A percentile compares a stretch with the other conserved stretches of the same genome.
Conservation (phyloP, 768 basidiomycete genomes). For the Suillus alpinus region DNA sequence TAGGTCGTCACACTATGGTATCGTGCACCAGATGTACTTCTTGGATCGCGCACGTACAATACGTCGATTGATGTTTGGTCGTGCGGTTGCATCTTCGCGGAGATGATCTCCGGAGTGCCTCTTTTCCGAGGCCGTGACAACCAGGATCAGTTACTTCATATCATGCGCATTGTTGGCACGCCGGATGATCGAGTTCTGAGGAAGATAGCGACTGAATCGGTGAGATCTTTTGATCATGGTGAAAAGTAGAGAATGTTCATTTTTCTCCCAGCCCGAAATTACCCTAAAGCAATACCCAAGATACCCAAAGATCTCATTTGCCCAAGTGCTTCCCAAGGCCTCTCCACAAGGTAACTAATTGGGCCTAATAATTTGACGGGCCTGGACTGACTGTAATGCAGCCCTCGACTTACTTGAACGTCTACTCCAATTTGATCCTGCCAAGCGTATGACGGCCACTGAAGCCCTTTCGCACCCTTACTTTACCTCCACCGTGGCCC, state of each 20-base stretch:
- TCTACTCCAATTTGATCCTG: slow-evolving; percentile 93
- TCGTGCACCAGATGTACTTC: slow-evolving; percentile 94
- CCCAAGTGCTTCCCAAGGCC: slow-evolving; percentile 81
- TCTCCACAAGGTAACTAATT: slow-evolving; percentile 65
- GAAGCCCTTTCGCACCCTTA: slow-evolving; percentile 93
- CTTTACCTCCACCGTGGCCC: slow-evolving; percentile 57
- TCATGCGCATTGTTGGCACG: slow-evolving; percentile 96
- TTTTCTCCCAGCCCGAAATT: slow-evolving; percentile 68
- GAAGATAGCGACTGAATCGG: slow-evolving; percentile 89
- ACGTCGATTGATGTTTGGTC: slow-evolving; percentile 99
- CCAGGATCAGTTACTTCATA: slow-evolving; percentile 95
- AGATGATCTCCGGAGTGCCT: slow-evolving; percentile 98
- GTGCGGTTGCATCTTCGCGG: slow-evolving; percentile 98
- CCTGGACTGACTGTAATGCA: slow-evolving; percentile 14
- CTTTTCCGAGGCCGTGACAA: slow-evolving; percentile 97
- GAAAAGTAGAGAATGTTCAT: slow-evolving; percentile 8
- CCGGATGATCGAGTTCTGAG: slow-evolving; percentile 85
- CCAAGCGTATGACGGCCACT: slow-evolving; percentile 85
- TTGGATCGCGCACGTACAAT: slow-evolving; percentile 96
- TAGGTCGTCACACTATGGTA: slow-evolving; percentile 99
- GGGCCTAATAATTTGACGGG: not conserved
- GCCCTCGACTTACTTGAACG: slow-evolving; percentile 94
- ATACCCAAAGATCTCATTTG: slow-evolving; percentile 80
- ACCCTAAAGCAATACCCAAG: slow-evolving; percentile 81
- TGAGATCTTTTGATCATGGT: slow-evolving; percentile 34